Percentiles rank a stretch among this genome's conserved stretches.
Conservation (phyloP, 352 stramenopile species). For the Globisporangium uncinulatum region DNA sequence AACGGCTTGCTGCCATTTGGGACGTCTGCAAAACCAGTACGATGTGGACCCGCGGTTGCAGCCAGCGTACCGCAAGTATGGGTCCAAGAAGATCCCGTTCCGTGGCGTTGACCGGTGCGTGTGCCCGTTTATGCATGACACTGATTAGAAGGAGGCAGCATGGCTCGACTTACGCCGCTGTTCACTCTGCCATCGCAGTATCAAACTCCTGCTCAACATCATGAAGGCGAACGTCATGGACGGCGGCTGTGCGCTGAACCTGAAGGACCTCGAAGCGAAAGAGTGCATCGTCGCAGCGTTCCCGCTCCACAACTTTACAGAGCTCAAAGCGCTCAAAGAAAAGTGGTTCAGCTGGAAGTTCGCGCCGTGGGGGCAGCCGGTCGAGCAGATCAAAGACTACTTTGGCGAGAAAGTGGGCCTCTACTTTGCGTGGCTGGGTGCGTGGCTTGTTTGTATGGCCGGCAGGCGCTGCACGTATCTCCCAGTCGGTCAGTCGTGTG, state of each 20-base stretch:
- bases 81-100: constrained; percentile 63
- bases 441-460: not conserved
- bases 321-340: constrained; percentile 35
- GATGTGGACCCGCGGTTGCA: constrained; percentile 60
- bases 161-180: too few relatives aligned
- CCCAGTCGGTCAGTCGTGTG: too few relatives aligned
- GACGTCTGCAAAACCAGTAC: too few relatives aligned
- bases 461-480: too few relatives aligned
- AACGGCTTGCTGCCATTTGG: too few relatives aligned
- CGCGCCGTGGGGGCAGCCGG: constrained; percentile 51
- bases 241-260: constrained; percentile 52
- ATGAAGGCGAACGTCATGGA: constrained; percentile 49
- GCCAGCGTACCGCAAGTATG: constrained; percentile 63
- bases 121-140: too few relatives aligned
- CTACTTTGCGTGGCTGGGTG: constrained; percentile 93
- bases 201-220: constrained; percentile 73
- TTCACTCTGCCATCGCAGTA: constrained; percentile 14
- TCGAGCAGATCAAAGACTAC: constrained; percentile 70
- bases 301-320: constrained; percentile 47
- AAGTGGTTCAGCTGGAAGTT: constrained; percentile 70
- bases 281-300: constrained; percentile 59
- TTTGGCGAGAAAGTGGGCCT: constrained; percentile 91
- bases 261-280: constrained; percentile 41
- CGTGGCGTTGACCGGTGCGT: constrained; percentile 57
- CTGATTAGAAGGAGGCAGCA: too few relatives aligned